Evolutionary conservation across 371 early-diverging fungal species (phyloP), one percentile per base, ranked within the genome.

Genomic region (Mucor velutinosus): DNA sequence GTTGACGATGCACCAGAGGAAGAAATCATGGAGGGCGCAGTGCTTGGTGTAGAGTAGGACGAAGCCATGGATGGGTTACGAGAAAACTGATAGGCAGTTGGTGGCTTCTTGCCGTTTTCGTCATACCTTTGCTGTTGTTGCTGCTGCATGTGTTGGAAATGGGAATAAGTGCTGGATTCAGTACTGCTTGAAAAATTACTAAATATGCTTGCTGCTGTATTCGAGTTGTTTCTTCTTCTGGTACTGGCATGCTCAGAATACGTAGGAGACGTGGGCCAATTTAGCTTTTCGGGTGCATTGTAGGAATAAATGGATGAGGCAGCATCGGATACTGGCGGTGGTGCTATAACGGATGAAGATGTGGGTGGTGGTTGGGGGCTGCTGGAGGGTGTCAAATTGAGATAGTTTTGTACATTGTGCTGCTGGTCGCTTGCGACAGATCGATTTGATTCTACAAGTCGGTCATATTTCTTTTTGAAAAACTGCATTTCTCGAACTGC

Each of bases 401-500:
- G 51, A 37, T 29, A 61, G 29, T 27, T 45, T 23, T 41, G 45
- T 8, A 61, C 17, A 45, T 61, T 45, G 29, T 32, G 60, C 33
- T 25, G 30, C 6, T 29, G 41, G 30, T 33, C 30, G 12, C 19
- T 15, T 60, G 57, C 39, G 6, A 41, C 41, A 41, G 41, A 41
- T 60, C 65, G 33, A 60, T 19, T 55, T 29, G 33, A 39, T 21
- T 80, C 76, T 17, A 45, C 41, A 0, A 67, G 58, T 37, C 64
- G 64, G 8, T 83, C 83, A 19, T 76, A 77, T 49, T 78, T 76
- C 58, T 73, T 78, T 60, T 75, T 72, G 37, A 80, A 82, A 35
- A 80, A 82, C 23, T 82, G 80, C 80, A 80, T 80, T 57, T 82
- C 83, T 11, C 83, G 70, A 12, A 82, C 83, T 2, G 83, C 83